phyloP scores from a whole-genome alignment of 2,329 filamentous ascomycete species.

The Blumeriella jaapii region DNA sequence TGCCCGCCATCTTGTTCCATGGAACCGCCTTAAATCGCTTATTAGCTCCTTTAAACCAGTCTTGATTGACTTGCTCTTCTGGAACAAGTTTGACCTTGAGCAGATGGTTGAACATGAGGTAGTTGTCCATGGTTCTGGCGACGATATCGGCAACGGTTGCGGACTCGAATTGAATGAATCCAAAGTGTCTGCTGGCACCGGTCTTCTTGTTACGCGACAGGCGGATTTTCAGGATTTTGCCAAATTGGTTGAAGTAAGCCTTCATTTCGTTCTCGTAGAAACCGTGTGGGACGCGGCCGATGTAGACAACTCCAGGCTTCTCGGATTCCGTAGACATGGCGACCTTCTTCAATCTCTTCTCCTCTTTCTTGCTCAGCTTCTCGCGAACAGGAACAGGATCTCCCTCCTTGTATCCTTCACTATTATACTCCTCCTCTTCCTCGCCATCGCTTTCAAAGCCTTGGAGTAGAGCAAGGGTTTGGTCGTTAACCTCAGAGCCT shows the following conservation, averaged over 20 bases:
- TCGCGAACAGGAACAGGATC: conserved; percentile 31
- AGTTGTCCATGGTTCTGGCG: conserved; percentile 94
- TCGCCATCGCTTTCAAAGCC: conserved; percentile 45
- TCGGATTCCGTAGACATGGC: conserved; percentile 33
- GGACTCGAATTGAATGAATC: conserved; percentile 78
- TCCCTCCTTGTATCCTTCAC: conserved; percentile 34
- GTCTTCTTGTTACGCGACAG: conserved; percentile 88
- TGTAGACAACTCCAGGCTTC: conserved; percentile 71
- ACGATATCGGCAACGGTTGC: conserved; percentile 81
- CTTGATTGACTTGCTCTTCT: conserved; percentile 63
- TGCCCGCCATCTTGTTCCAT: conserved; percentile 74
- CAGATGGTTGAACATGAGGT: conserved; percentile 88
- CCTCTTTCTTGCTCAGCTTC: conserved; percentile 34
- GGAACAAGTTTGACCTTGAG: conserved; percentile 76
- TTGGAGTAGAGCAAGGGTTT: conserved; percentile 40
- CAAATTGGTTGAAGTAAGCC: conserved; percentile 89
- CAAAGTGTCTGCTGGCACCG: conserved; percentile 84
- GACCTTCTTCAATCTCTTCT: conserved; percentile 36
- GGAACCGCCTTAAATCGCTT: conserved; percentile 81
- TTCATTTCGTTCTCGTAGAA: conserved; percentile 97
- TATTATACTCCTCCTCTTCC: conserved; percentile 29
- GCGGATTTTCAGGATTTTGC: conserved; percentile 63
- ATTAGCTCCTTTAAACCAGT: conserved; percentile 85
- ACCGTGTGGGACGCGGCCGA: conserved; percentile 84
- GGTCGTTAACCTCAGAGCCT: conserved; percentile 35